Evolutionary conservation across 495 filamentous ascomycete species (phyloP).

Genomic region (Thozetella sp.): DNA sequence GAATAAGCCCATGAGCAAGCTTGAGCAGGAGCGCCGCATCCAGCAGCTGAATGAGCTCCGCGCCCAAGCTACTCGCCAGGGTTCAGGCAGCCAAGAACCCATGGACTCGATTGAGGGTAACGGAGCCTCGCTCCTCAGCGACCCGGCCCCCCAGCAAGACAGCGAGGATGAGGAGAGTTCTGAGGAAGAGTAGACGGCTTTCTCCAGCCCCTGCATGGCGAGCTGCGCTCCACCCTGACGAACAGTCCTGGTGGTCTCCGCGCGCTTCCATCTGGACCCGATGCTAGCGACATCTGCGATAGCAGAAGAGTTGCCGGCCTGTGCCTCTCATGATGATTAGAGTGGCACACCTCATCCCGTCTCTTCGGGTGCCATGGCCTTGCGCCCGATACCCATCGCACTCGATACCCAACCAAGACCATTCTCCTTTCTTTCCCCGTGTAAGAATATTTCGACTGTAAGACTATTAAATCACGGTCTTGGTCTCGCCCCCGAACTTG

Average conservation of each 20-base stretch:
- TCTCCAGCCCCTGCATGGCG: neutral
- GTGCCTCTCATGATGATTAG: too few species aligned
- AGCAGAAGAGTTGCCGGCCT: too few species aligned
- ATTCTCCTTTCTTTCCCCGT: neutral
- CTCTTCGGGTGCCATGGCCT: too few species aligned
- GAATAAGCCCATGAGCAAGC: slow-evolving; percentile 98
- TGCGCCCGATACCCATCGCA: too few species aligned
- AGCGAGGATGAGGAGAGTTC: slow-evolving; percentile 36
- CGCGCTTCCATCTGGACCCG: too few species aligned
- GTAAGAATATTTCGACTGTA: slow-evolving; percentile 1
- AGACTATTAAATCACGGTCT: neutral
- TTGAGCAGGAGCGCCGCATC: slow-evolving; percentile 89
- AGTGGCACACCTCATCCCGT: too few species aligned
- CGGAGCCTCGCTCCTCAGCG: slow-evolving; percentile 13
- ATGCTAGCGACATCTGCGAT: too few species aligned
- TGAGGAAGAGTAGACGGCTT: slow-evolving; percentile 30
- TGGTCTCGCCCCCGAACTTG: neutral
- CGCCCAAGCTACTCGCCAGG: slow-evolving; percentile 44
- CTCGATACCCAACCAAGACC: slow-evolving; percentile 3
- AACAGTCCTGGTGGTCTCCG: neutral
- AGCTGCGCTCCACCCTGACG: neutral
- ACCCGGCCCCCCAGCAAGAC: slow-evolving; percentile 19
- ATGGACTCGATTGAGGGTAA: slow-evolving; percentile 37
- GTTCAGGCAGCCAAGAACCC: slow-evolving; percentile 50
- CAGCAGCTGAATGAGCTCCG: slow-evolving; percentile 68